Percentiles rank a stretch among this genome's conserved stretches.
These are phyloP conservation scores for Blastomyces parvus DNA, from an alignment of 2,329 filamentous ascomycete species.

Conservation along the genomic window DNA sequence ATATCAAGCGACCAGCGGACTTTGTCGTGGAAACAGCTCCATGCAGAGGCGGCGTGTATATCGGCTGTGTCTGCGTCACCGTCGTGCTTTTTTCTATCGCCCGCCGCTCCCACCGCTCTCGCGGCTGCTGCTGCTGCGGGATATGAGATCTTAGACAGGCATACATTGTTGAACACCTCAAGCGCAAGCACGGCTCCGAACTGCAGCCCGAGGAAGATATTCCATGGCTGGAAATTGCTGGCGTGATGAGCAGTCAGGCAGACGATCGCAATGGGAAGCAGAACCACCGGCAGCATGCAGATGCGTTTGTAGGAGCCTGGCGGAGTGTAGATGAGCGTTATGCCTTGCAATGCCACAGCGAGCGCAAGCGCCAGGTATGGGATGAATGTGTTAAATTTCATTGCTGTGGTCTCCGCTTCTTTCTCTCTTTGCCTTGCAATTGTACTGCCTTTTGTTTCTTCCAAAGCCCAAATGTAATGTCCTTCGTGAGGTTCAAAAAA, in stretches of 20 bases:
- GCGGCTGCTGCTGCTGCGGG: background rate
- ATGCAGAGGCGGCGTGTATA: background rate
- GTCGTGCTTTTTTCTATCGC: background rate
- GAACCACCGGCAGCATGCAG: slow-evolving; percentile 5
- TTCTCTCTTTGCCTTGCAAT: background rate
- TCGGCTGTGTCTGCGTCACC: background rate
- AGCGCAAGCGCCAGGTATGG: slow-evolving; percentile 2
- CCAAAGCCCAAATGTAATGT: too few relatives aligned
- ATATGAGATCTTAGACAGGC: slow-evolving; percentile 9
- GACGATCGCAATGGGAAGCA: slow-evolving; percentile 3
- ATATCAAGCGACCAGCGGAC: slow-evolving; percentile 4
- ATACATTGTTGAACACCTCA: slow-evolving; percentile 11
- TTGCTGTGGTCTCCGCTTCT: background rate
- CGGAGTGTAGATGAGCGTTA: slow-evolving; percentile 7
- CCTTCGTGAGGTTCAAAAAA: too few relatives aligned
- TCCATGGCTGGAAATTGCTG: background rate
- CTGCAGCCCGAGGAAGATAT: slow-evolving; percentile 6
- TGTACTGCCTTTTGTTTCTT: too few relatives aligned
- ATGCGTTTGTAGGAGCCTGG: slow-evolving; percentile 9
- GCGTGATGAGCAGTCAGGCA: slow-evolving; percentile 8
- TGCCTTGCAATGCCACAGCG: slow-evolving; percentile 3
- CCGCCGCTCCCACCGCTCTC: background rate
- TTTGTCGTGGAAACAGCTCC: background rate
- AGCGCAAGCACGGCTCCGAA: slow-evolving; percentile 5
- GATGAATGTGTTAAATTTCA: background rate